phyloP scores from a whole-genome alignment of 805 yeast genomes.

The Brettanomyces sp. region DNA sequence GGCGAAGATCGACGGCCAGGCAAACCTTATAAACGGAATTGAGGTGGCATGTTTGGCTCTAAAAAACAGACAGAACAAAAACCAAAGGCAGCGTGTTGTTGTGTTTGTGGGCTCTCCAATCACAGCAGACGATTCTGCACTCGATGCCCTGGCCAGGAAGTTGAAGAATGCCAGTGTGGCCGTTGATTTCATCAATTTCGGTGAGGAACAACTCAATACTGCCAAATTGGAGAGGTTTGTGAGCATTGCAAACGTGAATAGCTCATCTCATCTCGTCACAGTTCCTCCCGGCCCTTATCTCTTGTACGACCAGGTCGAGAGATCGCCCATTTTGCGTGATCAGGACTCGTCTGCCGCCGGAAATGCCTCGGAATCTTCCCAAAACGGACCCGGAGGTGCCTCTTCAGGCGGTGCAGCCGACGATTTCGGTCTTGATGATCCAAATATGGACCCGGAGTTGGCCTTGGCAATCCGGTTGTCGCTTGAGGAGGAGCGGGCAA shows the following conservation, averaged over 20 bases:
- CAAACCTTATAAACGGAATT: conserved; percentile 70
- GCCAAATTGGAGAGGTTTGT: conserved; percentile 72
- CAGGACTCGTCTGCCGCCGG: conserved; percentile 41
- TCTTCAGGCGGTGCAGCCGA: conserved; percentile 29
- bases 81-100: conserved; percentile 82
- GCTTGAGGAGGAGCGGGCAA: conserved; percentile 85
- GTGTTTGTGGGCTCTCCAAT: conserved; percentile 88
- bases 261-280: conserved; percentile 73
- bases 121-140: conserved; percentile 53
- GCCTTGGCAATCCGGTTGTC: conserved; percentile 93
- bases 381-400: conserved; percentile 27
- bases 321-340: conserved; percentile 64
- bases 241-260: conserved; percentile 62
- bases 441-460: conserved; percentile 91
- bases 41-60: conserved; percentile 92
- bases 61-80: conserved; percentile 92
- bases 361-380: conserved; percentile 27
- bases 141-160: conserved; percentile 79
- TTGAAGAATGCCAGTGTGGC: conserved; percentile 91
- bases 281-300: conserved; percentile 83
- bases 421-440: conserved; percentile 65
- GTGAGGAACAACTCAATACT: conserved; percentile 75
- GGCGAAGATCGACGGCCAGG: conserved; percentile 56
- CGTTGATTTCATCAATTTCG: conserved; percentile 83
- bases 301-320: conserved; percentile 70